A percentile compares a stretch with the other conserved stretches of the same genome.
Conservation (phyloP, 805 yeast species). For the Yarrowia sp. region DNA sequence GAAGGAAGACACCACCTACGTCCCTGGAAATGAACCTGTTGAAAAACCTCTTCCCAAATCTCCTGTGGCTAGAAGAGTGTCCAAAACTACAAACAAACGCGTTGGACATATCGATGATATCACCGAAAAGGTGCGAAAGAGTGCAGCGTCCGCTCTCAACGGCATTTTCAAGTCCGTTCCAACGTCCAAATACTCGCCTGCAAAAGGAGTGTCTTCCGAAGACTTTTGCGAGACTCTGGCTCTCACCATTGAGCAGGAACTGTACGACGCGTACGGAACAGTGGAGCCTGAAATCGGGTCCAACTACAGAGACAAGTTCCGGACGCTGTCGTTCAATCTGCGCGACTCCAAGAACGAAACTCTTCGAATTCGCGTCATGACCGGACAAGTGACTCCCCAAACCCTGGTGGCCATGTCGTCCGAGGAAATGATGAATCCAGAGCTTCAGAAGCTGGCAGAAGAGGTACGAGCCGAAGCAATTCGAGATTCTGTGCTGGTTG, state of each 20-base stretch:
- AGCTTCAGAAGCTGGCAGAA: constrained; percentile 64
- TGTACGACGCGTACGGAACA: constrained; percentile 42
- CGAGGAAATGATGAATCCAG: constrained; percentile 77
- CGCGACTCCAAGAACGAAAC: constrained; percentile 53
- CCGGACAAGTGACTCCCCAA: constrained; percentile 50
- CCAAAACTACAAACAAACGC: constrained; percentile 5
- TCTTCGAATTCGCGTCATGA: constrained; percentile 56
- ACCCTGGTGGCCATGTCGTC: constrained; percentile 62
- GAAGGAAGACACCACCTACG: neutral
- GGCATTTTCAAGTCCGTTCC: neutral
- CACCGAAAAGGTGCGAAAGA: constrained; percentile 29
- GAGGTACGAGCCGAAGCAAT: constrained; percentile 67
- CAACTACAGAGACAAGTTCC: constrained; percentile 62
- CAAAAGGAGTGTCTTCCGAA: neutral
- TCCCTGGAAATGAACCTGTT: neutral
- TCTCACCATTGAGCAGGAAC: constrained; percentile 49
- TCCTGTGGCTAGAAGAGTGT: neutral
- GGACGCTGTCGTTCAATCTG: constrained; percentile 62
- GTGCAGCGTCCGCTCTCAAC: constrained; percentile 37
- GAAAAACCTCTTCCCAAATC: neutral
- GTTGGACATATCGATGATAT: constrained; percentile 25
- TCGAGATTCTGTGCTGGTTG: constrained; percentile 62
- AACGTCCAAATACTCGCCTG: neutral
- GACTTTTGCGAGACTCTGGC: constrained; percentile 45
- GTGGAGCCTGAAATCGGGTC: constrained; percentile 38